Evolutionary conservation across 768 basidiomycete species (phyloP), one percentile per base, ranked within the genome.

Genomic region (Hypsizygus marmoreus): DNA sequence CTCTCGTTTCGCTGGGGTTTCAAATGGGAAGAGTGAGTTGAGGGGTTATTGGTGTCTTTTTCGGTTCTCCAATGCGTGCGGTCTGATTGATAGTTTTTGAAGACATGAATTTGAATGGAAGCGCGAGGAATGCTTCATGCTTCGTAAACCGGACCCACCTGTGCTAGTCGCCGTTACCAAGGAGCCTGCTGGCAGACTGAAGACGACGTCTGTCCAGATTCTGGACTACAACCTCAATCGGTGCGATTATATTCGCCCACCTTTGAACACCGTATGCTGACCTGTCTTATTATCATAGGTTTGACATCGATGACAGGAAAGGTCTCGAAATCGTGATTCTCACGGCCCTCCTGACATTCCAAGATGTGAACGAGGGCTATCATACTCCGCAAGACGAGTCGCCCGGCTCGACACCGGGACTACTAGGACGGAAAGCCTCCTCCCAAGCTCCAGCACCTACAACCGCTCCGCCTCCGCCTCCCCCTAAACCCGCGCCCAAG

Each of bases 41-140:
- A 17, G 9, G 29, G 10, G 33, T n/a, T 4, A 29, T n/a, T n/a
- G n/a, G n/a, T n/a, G n/a, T n/a, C n/a, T n/a, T n/a, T n/a, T n/a
- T n/a, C 32, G 36, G 3, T 36, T 8, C 37, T 22, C 19, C n/a
- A 7, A 25, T 39, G n/a, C 14, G 17, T 37, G 30, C 20, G n/a
- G 16, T 1, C 23, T 37, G 25, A n/a, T 41, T 23, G 23, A 8
- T 17, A 25, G 24, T 13, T 8, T 14, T 43, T 31, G 14, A 45
- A 92, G 90, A 28, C 85, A 92, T 50, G 81, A 86, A 32, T 91
- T 89, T 51, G 90, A 91, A 58, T 93, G 91, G 90, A 87, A 81
- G 58, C 77, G 86, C 33, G 88, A 91, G 59, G 85, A 86, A 54
- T 91, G 89, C 65, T 91, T 76, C 64, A 80, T 92, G 64, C 63